Evolutionary conservation across 2,329 filamentous ascomycete genomes (phyloP), one percentile per base, ranked within the genome.

Genomic region (Colletotrichum brevisporum): DNA sequence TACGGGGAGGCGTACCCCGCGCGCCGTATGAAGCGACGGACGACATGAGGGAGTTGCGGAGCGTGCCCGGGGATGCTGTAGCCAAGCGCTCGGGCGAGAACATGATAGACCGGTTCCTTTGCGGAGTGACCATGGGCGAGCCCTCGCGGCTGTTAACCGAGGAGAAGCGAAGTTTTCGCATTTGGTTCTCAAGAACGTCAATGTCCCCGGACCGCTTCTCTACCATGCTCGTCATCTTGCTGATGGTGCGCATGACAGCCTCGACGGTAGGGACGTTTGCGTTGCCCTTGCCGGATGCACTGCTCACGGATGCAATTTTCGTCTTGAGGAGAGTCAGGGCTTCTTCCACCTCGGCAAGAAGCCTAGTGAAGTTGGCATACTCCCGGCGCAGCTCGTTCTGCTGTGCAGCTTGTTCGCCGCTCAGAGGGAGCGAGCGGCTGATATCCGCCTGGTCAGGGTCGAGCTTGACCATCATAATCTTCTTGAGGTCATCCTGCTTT

Each of bases 131-230:
- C 76, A 79, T 78, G 1, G 82, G 83, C 21, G 78, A 85, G 47
- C 76, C 83, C 75, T 86, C 82, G 48, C 84, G 78, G 75, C 80
- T 84, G 36, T 63, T 66, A 12, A 71, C 73, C 6, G 83, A 79
- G 9, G 80, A 79, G 12, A 93, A 80, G 6, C 87, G 86, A 24
- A 97, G 81, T 77, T 90, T 93, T 68, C 92, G 90, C 82, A 99
- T 89, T 77, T 97, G 93, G 55, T 91, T 89, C 81, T 98, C 96
- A 39, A 98, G 86, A 6, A 97, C 89, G 78, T 97, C 94, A 60
- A 99, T 90, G 75, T 98, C 95, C 67, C 92, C 93, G 76, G 93
- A 96, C 77, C 94, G 93, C 82, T 94, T 94, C 84, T 98, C 94
- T 0, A 93, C 93, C 91, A 98, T 95, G 69, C 85, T 88, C 41